Evolutionary conservation across 1,284 basidiomycete species (phyloP), one percentile per base, ranked within the genome.

Genomic region (Wolfiporia cocos): DNA sequence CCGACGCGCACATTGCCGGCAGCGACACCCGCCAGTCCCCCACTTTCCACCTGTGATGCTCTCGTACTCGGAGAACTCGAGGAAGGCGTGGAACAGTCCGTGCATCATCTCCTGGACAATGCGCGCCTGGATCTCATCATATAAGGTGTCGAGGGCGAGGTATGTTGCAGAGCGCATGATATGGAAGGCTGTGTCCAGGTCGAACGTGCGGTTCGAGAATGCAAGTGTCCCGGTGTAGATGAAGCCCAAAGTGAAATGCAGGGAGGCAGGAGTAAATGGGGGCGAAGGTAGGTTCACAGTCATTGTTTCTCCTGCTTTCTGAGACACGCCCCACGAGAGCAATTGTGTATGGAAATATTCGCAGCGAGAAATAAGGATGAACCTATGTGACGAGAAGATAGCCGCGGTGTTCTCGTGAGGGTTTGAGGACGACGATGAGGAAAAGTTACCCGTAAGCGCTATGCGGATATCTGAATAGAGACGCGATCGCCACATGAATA

Each of bases 401-500:
- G 86, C 84, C 1, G 81, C 87, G 1, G 81, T 73, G 37, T 70
- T 75, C 43, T 86, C 82, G 44, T 83, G 79, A 40, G 78, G 77
- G 2, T 68, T 66, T 12, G 70, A 72, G n/a, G n/a, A n/a, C n/a
- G n/a, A n/a, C n/a, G n/a, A n/a, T n/a, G n/a, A n/a, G 9, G 71
- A 74, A 53, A 81, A 79, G 36, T 73, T 74, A 30, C 81, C 81
- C 0, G 76, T 75, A 43, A 93, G 76, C 1, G 84, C 74, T 46
- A 97, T 84, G 40, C 82, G 78, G 14, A 93, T 79, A 62, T 97
- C 93, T 2, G 89, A 88, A 63, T 93, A 97, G 11, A 97, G 78
- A 42, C 92, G 81, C 14, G 86, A 90, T 21, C 92, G 70, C 93
- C 93, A 96, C 91, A 94, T 94, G 70, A 87, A 96, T 21, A 94